Base-by-base conservation (phyloP, 2,329 filamentous ascomycete genomes). In the Aspergillus udagawae region DNA sequence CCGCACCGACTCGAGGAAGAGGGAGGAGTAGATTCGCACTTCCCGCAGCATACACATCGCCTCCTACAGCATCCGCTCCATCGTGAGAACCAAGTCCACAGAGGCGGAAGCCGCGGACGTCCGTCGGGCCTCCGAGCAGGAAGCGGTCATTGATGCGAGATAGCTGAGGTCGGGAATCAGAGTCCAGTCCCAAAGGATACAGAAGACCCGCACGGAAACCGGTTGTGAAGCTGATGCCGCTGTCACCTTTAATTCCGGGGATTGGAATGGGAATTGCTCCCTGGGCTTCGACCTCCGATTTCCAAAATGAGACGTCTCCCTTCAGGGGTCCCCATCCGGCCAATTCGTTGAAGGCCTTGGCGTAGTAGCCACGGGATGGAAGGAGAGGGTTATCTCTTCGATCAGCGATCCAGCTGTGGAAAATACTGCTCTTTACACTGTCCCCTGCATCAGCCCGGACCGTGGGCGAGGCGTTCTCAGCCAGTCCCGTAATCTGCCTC, bases 121-220 rank as follows among this genome's bases (percentile, higher is more conserved):
- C 93, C 3, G 92, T 96, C 3, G 94, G 93, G 0, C 94, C 94
- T 47, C 94, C 94, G 32, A 99, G 89, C 68, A 92, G 86, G 79
- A 99, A 99, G 48, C 94, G 91, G 73, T 99, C 94, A 71, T 95
- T 97, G 68, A 97, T 83, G 29, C 91, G 86, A 63, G 90, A 95
- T 4, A 88, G 84, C 25, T 83, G 80, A 0, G 87, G 82, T 21
- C 78, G 77, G 67, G 53, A 81, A 51, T 64, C 70, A 47, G 77
- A 78, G 6, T 85, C 85, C 7, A 89, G 77, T 1, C 90, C 83
- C 17, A 99, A 79, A 1, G 94, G 94, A 70, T 89, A 96, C 8
- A 99, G 80, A 51, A 96, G 72, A 38, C 94, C 94, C 21, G 89
- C 85, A 52, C 93, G 85, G 55, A 97, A 78, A 14, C 92, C 90